Base-by-base conservation (phyloP, 2,329 filamentous ascomycete genomes). In the Xylariaceae sp. region DNA sequence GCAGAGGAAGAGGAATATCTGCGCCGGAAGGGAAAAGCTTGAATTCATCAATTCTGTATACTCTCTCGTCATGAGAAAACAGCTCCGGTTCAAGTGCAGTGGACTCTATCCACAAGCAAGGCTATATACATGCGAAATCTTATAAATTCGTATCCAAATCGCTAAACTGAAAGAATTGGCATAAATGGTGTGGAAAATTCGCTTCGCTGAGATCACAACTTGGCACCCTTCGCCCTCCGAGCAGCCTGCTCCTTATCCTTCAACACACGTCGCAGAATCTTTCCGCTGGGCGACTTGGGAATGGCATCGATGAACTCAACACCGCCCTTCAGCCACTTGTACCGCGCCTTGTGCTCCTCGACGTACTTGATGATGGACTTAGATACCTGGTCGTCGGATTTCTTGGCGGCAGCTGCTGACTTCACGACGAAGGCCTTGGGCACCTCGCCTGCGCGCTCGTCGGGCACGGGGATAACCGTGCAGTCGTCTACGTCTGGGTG, bases 401-500 rank as follows among this genome's bases (percentile, higher is more conserved):
- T 62, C 34, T 64, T 61, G 4, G 65, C 61, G 2, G 73, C 76
- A 3, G 71, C 67, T 0, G 76, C 74, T 0, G 79, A 73, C 63
- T 81, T 82, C 39, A 89, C 86, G n/a, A 89, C 77, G 61, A 84
- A 89, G 0, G 87, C 87, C 67, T 87, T 80, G 3, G 87, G 86
- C 2, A 87, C 81, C 71, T 90, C 87, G 1, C 84, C 86, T 3
- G 83, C 81, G 11, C 77, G 75, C 15, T 82, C 78, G 57, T 87
- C 79, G 0, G 86, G 88, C 1, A 92, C 78, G 11, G 87, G 86
- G 64, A 94, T 90, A 6, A 95, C 89, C 11, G 90, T 86, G 65
- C 85, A 88, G 73, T 95, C 90, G 49, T 84, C 83, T n/a, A 94
- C 89, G 9, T 81, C 79, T 0, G 86, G 84, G 71, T 93, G 89